Conservation (phyloP, 768 basidiomycete species). For the Pleurotus tuber-regium region DNA sequence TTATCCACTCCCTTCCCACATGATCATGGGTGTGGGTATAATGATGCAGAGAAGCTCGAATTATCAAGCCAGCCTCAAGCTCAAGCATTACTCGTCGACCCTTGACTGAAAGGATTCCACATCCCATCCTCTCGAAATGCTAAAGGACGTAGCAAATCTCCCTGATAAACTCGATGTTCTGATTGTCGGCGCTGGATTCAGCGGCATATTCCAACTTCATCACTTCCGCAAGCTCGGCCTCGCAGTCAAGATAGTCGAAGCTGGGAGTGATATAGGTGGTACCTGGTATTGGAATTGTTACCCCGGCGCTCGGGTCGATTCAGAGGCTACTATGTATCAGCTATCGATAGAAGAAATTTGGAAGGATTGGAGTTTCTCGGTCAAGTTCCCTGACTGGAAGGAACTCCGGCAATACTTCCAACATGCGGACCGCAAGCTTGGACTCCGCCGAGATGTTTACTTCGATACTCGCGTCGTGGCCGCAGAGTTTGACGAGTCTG, state of each 20-base stretch:
- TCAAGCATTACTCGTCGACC: no score
- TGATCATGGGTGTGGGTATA: no score
- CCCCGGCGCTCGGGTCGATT: conserved; percentile 1
- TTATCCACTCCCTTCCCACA: no score
- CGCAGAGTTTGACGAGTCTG: conserved; percentile 17
- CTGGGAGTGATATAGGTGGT: conserved; percentile 17
- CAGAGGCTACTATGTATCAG: background rate
- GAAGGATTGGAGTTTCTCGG: background rate
- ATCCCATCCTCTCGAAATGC: no score
- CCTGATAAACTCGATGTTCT: conserved; percentile 1
- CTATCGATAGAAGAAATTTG: conserved; percentile 1
- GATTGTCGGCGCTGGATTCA: background rate
- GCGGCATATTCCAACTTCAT: background rate
- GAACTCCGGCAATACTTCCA: conserved; percentile 19
- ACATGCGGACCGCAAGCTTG: conserved; percentile 22
- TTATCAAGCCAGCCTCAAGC: no score
- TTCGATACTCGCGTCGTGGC: conserved; percentile 21
- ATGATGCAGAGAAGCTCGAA: no score
- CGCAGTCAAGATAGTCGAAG: background rate
- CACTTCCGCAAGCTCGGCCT: background rate
- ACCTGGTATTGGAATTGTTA: conserved; percentile 1
- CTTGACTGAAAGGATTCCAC: no score
- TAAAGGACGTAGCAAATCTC: no score
- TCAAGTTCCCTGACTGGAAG: background rate
- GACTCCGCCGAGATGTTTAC: conserved; percentile 19